These are phyloP conservation scores for Corylus avellana DNA, from an alignment of 306 rosid genomes.

Conservation along the genomic window DNA sequence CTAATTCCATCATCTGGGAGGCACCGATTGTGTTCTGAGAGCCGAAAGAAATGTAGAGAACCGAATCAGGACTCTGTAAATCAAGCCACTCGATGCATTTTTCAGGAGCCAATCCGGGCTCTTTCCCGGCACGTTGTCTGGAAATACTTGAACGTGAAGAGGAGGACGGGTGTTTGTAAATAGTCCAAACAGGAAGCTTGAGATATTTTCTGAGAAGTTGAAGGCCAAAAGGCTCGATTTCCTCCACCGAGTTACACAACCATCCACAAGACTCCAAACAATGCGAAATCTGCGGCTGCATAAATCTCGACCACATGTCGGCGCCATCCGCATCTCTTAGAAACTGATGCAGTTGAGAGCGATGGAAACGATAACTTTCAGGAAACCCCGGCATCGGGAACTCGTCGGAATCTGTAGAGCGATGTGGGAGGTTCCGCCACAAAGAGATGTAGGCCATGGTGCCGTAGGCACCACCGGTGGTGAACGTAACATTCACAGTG, in stretches of 20 bases:
- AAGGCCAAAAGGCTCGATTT: constrained; percentile 61
- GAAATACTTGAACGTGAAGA: constrained; percentile 14
- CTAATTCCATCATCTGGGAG: constrained; percentile 68
- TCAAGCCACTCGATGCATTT: constrained; percentile 59
- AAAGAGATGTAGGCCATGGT: constrained; percentile 56
- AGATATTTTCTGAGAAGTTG: constrained; percentile 47
- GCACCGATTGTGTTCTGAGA: constrained; percentile 73
- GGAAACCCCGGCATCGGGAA: constrained; percentile 66
- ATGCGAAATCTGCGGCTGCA: constrained; percentile 35
- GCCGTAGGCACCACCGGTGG: constrained; percentile 77
- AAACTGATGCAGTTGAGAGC: constrained; percentile 47
- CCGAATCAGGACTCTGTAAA: constrained; percentile 38
- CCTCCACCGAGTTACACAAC: constrained; percentile 67
- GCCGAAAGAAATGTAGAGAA: constrained; percentile 76
- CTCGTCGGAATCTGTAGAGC: constrained; percentile 39
- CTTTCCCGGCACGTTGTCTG: constrained; percentile 45
- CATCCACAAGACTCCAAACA: constrained; percentile 54
- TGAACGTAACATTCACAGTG: constrained; percentile 41
- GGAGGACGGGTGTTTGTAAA: neutral
- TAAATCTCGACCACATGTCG: constrained; percentile 57
- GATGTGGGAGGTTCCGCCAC: constrained; percentile 70
- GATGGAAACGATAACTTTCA: constrained; percentile 42
- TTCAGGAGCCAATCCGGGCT: constrained; percentile 45
- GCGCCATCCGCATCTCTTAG: constrained; percentile 56
- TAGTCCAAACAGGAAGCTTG: constrained; percentile 37